Base-by-base conservation (phyloP, 2,329 filamentous ascomycete species). In the Alternaria incomplexa region DNA sequence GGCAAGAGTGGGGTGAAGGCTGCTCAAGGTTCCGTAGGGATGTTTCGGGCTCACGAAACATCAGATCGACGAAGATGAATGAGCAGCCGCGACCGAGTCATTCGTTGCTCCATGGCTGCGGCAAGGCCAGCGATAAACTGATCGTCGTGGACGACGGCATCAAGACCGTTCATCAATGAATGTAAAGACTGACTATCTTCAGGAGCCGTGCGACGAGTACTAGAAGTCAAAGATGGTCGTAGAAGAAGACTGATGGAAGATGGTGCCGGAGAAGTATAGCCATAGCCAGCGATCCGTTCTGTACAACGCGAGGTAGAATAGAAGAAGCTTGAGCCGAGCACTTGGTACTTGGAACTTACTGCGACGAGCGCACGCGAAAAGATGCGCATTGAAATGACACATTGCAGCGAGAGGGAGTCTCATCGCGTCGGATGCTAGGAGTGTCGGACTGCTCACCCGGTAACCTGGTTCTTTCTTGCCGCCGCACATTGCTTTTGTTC, bases 241-340 rank as follows among this genome's bases (percentile, higher is more conserved):
- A 40, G 9, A 10, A 1, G 32, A 2, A 36, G 2, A 15, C 15
- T 0, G 0, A 9, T 1, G 15, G 32, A 40, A 11, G 3, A 17
- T 11, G 36, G 36, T 40, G 36, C 36, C n/a, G 8, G n/a, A 3
- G 3, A 40, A 40, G 0, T 40, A 3, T 17, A 40, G 36, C 36
- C 15, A 40, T 1, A 40, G 36, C 36, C 36, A 40, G 11, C 10
- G 36, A 17, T 9, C n/a, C n/a, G 36, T 40, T 40, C 36, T 40
- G 8, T 17, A 1, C n/a, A 40, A 40, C 36, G n/a, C 15, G 3
- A 3, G 36, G 36, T 9, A 11, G n/a, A 17, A 40, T 9, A 40
- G 36, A 3, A 40, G 36, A 40, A 40, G n/a, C 36, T 17, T 17
- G 36, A 17, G 36, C 36, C 1, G n/a, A 17, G 36, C 5, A 17